Base-by-base conservation (phyloP, 352 stramenopile genomes). In the Pythium utonaiense region DNA sequence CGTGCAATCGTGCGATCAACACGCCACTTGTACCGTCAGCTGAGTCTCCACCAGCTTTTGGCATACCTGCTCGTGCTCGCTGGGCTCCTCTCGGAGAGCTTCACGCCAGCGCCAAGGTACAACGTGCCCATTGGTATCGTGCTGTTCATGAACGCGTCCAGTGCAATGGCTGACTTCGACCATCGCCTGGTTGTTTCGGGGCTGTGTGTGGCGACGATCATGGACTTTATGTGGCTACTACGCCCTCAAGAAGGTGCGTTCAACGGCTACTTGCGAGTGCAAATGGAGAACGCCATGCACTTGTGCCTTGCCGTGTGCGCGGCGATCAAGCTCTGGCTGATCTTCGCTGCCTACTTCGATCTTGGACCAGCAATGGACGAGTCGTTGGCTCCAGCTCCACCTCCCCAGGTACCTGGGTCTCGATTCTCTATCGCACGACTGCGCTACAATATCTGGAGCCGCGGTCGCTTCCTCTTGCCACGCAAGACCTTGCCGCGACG, bases 211-310 rank as follows among this genome's bases (percentile, higher is more conserved):
- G 62, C 77, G 13, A 75, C 75, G 19, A 45, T 80, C 0, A 41
- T 80, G 27, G 83, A 93, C 61, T 70, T 90, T 24, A 47, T 71
- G 33, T 91, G 80, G 83, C 68, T 93, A 8, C 67, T 90, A 68
- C 77, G 83, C 2, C 79, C 80, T 0, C 75, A 89, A 21, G 79
- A 89, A 54, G 60, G 40, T 2, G 70, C 71, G 47, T 91, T 86
- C 58, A 88, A 88, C 33, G 83, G 62, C n/a, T 89, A 70, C 53
- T 81, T 93, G 28, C 61, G 62, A 8, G 70, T 66, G 48, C 56
- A 72, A 19, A 63, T 71, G 36, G 67, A 73, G 47, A 83, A 74
- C 49, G 75, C 77, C 53, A 77, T 70, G 5, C 81, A 86, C 31
- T 42, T 86, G 3, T 63, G 67, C 7, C 69, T 89, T 21, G 76